phyloP scores from a whole-genome alignment of 768 basidiomycete species.

The Cystobasidium ongulense region DNA sequence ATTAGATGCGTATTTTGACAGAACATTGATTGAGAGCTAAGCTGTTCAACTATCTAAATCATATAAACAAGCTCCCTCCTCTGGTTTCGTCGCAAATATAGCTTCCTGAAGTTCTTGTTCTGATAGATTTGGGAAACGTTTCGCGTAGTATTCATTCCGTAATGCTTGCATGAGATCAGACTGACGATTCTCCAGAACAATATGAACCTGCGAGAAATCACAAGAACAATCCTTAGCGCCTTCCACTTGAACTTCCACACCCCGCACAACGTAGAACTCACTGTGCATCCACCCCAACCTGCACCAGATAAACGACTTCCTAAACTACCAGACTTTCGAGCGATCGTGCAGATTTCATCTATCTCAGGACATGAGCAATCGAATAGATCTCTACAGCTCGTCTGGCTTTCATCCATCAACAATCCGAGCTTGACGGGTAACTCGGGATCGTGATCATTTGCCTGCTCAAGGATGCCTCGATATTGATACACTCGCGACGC shows the following conservation, averaged over 20 bases:
- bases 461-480: slow-evolving; percentile 53
- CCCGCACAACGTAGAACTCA: not conserved
- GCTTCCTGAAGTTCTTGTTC: slow-evolving; percentile 22
- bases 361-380: slow-evolving; percentile 76
- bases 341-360: slow-evolving; percentile 59
- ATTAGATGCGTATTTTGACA: too few relatives aligned
- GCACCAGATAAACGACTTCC: slow-evolving; percentile 48
- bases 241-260: too few relatives aligned
- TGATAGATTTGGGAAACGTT: slow-evolving; percentile 21
- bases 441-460: slow-evolving; percentile 36
- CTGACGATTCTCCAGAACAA: not conserved
- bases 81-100: slow-evolving; percentile 31
- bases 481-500: slow-evolving; percentile 68
- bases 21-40: too few relatives aligned
- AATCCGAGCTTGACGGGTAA: slow-evolving; percentile 51
- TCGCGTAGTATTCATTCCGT: slow-evolving; percentile 22
- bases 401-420: slow-evolving; percentile 72
- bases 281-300: slow-evolving; percentile 32
- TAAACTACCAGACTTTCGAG: slow-evolving; percentile 62
- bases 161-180: not conserved
- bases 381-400: slow-evolving; percentile 59
- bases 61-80: slow-evolving; percentile 33
- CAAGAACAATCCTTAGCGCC: not conserved
- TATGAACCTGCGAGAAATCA: not conserved
- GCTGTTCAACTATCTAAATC: not conserved